Percentiles rank a stretch among this genome's conserved stretches.
These are phyloP conservation scores for Actinidia arguta DNA, from an alignment of 179 eudicot species.

Conservation along the genomic window DNA sequence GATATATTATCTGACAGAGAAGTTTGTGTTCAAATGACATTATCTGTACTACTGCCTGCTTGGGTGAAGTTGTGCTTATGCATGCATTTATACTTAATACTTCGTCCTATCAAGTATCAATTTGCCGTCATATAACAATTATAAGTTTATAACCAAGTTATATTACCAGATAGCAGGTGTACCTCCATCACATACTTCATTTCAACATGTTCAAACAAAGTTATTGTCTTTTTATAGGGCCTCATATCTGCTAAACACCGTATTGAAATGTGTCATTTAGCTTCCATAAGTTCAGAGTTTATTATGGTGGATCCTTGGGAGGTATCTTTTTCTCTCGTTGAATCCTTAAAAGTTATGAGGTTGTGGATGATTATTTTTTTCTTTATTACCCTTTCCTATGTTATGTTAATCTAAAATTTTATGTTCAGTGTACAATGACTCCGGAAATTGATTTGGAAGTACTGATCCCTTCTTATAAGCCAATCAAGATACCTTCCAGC, in stretches of 20 bases:
- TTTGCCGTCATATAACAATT: background rate
- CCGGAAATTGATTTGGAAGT: constrained; percentile 2
- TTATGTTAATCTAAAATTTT: too few species aligned
- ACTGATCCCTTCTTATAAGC: constrained; percentile 34
- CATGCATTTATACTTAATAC: background rate
- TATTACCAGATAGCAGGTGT: background rate
- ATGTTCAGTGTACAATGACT: background rate
- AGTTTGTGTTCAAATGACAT: background rate
- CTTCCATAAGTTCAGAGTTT: constrained; percentile 81
- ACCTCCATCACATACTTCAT: too few species aligned
- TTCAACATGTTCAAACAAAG: background rate
- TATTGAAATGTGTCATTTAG: constrained; percentile 79
- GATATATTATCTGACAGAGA: background rate
- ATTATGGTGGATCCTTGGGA: constrained; percentile 98
- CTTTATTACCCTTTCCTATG: background rate
- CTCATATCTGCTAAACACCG: constrained; percentile 86
- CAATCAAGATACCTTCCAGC: constrained; percentile 71
- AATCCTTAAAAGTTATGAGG: background rate
- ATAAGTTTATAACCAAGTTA: background rate
- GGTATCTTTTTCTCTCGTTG: constrained; percentile 51
- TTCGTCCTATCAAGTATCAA: background rate
- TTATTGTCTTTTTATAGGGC: constrained; percentile 44
- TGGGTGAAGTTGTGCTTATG: background rate
- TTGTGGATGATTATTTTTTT: background rate
- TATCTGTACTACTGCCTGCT: background rate